Base-by-base conservation (phyloP, 129 eudicot genomes). In the Arctium minus region DNA sequence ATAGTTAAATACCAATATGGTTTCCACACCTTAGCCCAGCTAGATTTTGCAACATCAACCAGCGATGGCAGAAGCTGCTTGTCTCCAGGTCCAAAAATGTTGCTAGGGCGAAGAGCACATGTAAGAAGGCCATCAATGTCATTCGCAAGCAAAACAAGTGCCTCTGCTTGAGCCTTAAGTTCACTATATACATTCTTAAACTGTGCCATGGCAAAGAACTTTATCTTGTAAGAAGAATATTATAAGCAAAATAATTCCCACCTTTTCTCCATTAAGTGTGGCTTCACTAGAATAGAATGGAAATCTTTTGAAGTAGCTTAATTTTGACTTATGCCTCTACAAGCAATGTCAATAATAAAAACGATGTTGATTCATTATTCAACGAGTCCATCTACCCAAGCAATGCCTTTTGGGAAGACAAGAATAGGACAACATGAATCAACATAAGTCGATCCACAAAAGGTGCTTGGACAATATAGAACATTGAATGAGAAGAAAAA, bases 131-230 rank as follows among this genome's bases (percentile, higher is more conserved):
- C 98, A 86, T 91, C 89, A 64, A 85, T 62, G 67, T 88, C 89
- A 76, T 91, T 95, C 48, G 98, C 89, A 79, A 76, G 78, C 75
- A 95, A 81, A 74, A 93, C 86, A 80, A 90, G 88, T 15, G 94
- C 97, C 87, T 95, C 98, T 73, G 97, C 98, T 86, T 95, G 97
- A 86, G 98, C 92, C 86, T 87, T 95, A 44, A 95, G 89, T 85
- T 92, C 97, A 82, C 84, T 80, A 82, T 86, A 89, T 81, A 85
- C 83, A 84, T 86, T 83, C 84, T 68, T 84, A 83, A 86, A 89
- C 98, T 92, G 92, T 70, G 42, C 29, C 78, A 85, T 56, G 56
- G 17, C 40, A 85, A 79, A 71, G 33, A 68, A 9, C 73, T 30
- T 64, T 17, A 32, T 75, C 81, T 18, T 70, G 60, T 32, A 22